Evolutionary conservation across 148 eudicot species (phyloP).

Genomic region (Simmondsia chinensis): DNA sequence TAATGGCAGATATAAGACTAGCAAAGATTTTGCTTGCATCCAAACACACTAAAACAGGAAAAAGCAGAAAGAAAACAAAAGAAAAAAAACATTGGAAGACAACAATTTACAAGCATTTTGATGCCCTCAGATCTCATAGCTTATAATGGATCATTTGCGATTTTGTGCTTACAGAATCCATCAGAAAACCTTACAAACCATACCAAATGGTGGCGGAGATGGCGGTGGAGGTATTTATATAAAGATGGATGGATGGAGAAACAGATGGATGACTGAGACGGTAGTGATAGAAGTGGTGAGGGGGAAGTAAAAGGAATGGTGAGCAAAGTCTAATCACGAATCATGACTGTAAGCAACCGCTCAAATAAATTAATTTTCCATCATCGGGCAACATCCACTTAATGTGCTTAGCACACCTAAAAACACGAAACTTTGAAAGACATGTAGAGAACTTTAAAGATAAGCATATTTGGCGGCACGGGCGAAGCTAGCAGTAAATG

Average conservation of each 20-base stretch:
- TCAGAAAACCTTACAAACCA: slow-evolving; percentile 26
- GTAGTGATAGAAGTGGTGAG: neutral
- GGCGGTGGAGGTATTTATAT: neutral
- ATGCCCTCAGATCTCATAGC: slow-evolving; percentile 79
- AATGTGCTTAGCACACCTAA: no score
- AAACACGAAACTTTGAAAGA: no score
- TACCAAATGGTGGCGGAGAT: neutral
- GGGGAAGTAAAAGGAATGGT: neutral
- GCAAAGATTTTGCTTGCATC: no score
- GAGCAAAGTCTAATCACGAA: slow-evolving; percentile 13
- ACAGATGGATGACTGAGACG: neutral
- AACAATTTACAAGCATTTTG: neutral
- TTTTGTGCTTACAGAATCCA: slow-evolving; percentile 17
- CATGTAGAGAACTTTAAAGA: neutral
- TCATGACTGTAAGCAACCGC: slow-evolving; percentile 17
- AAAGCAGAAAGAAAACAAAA: neutral
- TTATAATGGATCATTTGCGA: slow-evolving; percentile 25
- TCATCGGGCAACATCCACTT: slow-evolving; percentile 18
- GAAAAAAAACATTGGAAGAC: neutral
- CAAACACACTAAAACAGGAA: neutral
- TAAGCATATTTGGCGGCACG: neutral
- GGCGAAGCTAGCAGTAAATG: no score
- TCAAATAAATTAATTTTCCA: slow-evolving; percentile 21
- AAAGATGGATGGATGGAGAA: slow-evolving; percentile 1
- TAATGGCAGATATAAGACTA: no score